Evolutionary conservation across 305 asterid genomes (phyloP).

Genomic region (Coffea humblotiana): DNA sequence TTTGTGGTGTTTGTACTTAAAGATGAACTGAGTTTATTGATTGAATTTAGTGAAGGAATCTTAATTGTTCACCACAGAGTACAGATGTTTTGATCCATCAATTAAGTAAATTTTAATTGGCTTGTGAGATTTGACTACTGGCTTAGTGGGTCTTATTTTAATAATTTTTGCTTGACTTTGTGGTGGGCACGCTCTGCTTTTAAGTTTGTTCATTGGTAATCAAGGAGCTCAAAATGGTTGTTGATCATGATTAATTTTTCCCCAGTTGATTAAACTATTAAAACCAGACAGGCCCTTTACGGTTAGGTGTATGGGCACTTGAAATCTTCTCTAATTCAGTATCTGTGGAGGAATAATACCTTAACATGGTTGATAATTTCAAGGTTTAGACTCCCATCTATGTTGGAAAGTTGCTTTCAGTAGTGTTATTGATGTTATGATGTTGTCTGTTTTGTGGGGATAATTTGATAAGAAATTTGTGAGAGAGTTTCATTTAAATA

Average conservation of each 20-base stretch:
- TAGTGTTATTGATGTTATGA: not conserved
- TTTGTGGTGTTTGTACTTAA: not conserved
- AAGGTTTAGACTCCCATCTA: not conserved
- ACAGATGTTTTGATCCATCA: not conserved
- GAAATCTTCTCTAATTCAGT: not conserved
- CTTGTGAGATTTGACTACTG: not conserved
- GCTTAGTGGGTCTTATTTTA: not conserved
- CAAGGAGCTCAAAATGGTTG: not conserved
- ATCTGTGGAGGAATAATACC: not conserved
- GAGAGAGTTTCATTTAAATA: not conserved
- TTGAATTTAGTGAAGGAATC: not conserved
- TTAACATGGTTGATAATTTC: not conserved
- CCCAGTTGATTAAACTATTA: not conserved
- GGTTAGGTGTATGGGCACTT: not conserved
- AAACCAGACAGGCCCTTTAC: not conserved
- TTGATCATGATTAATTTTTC: not conserved
- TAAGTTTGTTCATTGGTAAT: not conserved
- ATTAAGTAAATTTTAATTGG: not conserved
- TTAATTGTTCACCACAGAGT: not conserved
- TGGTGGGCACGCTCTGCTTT: not conserved
- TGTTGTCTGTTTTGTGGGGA: not conserved
- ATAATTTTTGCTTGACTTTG: not conserved
- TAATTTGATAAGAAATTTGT: not conserved
- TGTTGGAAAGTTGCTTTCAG: not conserved
- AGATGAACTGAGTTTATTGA: not conserved